Evolutionary conservation across 2,329 filamentous ascomycete genomes (phyloP), one percentile per base, ranked within the genome.

Genomic region (Pseudocercospora eumusae): DNA sequence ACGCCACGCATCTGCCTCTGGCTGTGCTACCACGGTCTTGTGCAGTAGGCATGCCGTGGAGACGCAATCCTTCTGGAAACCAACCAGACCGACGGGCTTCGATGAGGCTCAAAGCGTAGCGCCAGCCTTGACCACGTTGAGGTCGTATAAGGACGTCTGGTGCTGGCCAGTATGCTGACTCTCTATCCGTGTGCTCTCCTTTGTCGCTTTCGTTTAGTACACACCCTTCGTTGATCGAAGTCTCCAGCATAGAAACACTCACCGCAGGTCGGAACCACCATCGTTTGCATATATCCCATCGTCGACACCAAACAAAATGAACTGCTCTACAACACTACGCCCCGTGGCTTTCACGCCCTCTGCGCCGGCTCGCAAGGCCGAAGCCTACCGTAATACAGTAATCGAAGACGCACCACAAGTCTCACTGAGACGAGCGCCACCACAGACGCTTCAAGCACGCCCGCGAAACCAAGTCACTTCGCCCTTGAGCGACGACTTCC

Each of bases 381-480:
- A 80, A 70, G 64, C 42, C 54, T 75, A 77, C 65, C 83, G 88
- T 83, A 87, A 88, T 83, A 86, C 85, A 65, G 83, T 87, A 80
- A 82, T 86, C 62, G 84, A 88, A 77, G 83, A 87, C 71, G 78
- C 79, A 52, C 70, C 74, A 11, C 74, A 76, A 62, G 66, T 74
- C n/a, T 75, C 73, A 1, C 62, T 73, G 28, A 66, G 69, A 18
- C 63, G 70, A 60, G 70, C 68, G 52, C 68, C 67, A 45, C 68
- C 74, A 21, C 69, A 72, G 33, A 69, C 65, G 54, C 74, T 78
- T 68, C 68, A 74, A 73, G 63, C 75, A 73, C 69, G n/a, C n/a
- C n/a, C n/a, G n/a, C n/a, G 69, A 31, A 56, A 62, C 18, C 68
- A 74, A 50, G 72, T 75, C 61, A 70, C 70, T 28, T 82, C 82